Base-by-base conservation (phyloP, 2,329 filamentous ascomycete genomes). In the Trichoderma sp. region DNA sequence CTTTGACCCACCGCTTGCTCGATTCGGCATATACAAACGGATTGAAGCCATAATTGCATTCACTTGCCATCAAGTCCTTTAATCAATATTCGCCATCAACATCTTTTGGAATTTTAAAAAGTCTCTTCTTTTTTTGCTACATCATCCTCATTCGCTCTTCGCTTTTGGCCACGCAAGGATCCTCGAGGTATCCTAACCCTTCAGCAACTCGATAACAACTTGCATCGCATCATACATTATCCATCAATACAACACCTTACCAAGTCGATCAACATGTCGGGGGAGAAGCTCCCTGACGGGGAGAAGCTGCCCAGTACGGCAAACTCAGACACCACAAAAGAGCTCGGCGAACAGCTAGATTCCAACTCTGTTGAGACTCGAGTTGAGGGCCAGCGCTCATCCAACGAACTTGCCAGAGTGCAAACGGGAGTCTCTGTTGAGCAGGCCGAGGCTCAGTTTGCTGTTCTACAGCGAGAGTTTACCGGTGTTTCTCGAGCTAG, bases 371-470 rank as follows among this genome's bases (percentile, higher is more conserved):
- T 74, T 4, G 74, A 66, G 13, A 69, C 68, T 60, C 54, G 72
- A 11, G 66, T 74, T 11, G 71, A 72, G 24, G 64, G 70, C 21
- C 73, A 73, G 14, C 71, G 71, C 21, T 71, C 68, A 13, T 73
- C 74, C n/a, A 71, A 70, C 52, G 68, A 66, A 37, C 49, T 67
- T 18, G 55, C 46, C 14, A 55, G 63, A 21, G 59, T 67, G 8
- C 59, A 55, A 18, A 67, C 61, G 16, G 87, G 88, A 26, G 84
- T 94, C 37, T 88, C 90, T 10, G 85, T 94, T 63, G 82, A 87
- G 69, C 85, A 86, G 64, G 91, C 91, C 54, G 87, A 92, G 77
- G 86, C 86, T 37, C 90, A 93, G 30, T 94, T 94, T 72, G 86
- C 86, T 0, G 84, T 91, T 71, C 83, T 94, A 16, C 90, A 86